Conservation (phyloP, 192 early-diverging fungal species). For the Kappamyces sp. region DNA sequence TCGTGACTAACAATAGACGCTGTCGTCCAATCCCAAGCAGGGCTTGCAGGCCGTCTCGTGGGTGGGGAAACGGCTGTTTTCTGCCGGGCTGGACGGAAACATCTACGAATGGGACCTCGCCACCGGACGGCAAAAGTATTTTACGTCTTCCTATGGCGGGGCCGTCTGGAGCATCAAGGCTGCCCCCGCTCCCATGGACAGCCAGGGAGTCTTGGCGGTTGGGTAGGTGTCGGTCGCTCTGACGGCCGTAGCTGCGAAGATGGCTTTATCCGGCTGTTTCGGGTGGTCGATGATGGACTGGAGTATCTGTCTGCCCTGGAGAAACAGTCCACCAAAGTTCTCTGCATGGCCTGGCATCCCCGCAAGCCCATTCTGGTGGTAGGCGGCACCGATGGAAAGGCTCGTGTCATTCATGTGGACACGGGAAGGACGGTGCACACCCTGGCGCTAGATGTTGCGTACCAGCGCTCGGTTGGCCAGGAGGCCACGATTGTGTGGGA, state of each 20-base stretch:
- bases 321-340: slow-evolving; percentile 60
- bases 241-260: slow-evolving; percentile 63
- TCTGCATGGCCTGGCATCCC: slow-evolving; percentile 81
- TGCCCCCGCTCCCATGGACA: slow-evolving; percentile 48
- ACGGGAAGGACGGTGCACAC: slow-evolving; percentile 44
- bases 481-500: slow-evolving; percentile 90
- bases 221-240: slow-evolving; percentile 29
- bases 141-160: slow-evolving; percentile 78
- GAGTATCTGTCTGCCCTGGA: slow-evolving; percentile 65
- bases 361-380: slow-evolving; percentile 66
- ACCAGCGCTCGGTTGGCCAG: slow-evolving; percentile 27
- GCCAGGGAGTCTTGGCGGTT: slow-evolving; percentile 67
- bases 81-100: slow-evolving; percentile 76
- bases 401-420: slow-evolving; percentile 43
- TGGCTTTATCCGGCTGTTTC: slow-evolving; percentile 81
- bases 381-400: slow-evolving; percentile 75
- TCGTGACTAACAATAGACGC: slow-evolving; percentile 45
- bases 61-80: slow-evolving; percentile 78
- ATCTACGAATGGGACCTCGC: slow-evolving; percentile 84
- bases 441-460: slow-evolving; percentile 67
- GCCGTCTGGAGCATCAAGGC: slow-evolving; percentile 90
- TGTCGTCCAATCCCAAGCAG: slow-evolving; percentile 68
- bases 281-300: slow-evolving; percentile 68
- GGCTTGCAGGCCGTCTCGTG: slow-evolving; percentile 78
- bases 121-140: slow-evolving; percentile 39